These are phyloP conservation scores for Fusarium verrucosum DNA, from an alignment of 2,329 filamentous ascomycete species.

Conservation along the genomic window DNA sequence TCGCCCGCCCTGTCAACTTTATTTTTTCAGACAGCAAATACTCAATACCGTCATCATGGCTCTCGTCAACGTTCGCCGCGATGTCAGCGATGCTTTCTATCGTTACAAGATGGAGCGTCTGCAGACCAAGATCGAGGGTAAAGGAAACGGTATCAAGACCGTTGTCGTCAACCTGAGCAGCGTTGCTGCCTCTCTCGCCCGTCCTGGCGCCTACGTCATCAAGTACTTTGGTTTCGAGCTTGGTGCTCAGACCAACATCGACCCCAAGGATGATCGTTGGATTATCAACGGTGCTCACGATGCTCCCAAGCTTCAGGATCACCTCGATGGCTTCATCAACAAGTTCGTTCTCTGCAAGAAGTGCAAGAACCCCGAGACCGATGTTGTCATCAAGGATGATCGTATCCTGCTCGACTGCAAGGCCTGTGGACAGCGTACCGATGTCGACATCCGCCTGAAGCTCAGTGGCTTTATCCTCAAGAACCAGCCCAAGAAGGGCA, in stretches of 20 bases:
- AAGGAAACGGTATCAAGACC: constrained; percentile 99
- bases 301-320: constrained; percentile 93
- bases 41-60: constrained; percentile 76
- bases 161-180: constrained; percentile 97
- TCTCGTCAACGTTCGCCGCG: constrained; percentile 97
- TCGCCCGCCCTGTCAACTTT: constrained; percentile 20
- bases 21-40: constrained; percentile 29
- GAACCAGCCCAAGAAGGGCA: constrained; percentile 91
- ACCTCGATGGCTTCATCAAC: constrained; percentile 97
- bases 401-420: constrained; percentile 97
- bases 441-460: constrained; percentile 93
- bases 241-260: constrained; percentile 97
- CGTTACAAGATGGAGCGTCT: constrained; percentile 99
- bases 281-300: constrained; percentile 99
- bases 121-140: constrained; percentile 99
- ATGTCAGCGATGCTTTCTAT: constrained; percentile 99
- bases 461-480: constrained; percentile 97
- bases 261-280: constrained; percentile 97
- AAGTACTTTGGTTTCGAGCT: constrained; percentile 99
- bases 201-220: constrained; percentile 94
- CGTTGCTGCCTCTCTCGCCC: constrained; percentile 89
- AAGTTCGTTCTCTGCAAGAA: constrained; percentile 99
- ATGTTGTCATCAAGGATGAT: constrained; percentile 92
- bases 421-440: constrained; percentile 91
- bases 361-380: constrained; percentile 99